A percentile compares a stretch with the other conserved stretches of the same genome.
Conservation (phyloP, 768 basidiomycete species). For the Mycena rebaudengoi region DNA sequence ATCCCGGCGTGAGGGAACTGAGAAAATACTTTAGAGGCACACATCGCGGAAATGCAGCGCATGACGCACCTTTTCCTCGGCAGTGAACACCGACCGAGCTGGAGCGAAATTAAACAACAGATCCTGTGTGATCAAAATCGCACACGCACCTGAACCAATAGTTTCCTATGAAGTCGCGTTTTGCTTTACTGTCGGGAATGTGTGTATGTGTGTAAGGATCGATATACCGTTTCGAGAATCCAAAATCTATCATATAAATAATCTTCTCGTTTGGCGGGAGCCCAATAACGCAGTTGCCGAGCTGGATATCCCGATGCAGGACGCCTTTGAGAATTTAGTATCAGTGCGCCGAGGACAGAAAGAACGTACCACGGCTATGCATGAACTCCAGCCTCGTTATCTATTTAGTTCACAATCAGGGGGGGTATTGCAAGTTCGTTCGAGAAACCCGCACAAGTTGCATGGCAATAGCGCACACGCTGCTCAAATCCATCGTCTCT, state of each 20-base stretch:
- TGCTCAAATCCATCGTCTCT: constrained; percentile 71
- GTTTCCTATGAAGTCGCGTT: constrained; percentile 83
- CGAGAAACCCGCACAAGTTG: constrained; percentile 64
- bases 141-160: constrained; percentile 76
- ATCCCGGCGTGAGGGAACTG: constrained; percentile 82
- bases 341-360: not conserved
- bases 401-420: constrained; percentile 42
- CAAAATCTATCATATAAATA: constrained; percentile 88
- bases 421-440: not conserved
- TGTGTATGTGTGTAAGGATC: constrained; percentile 72
- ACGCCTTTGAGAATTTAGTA: constrained; percentile 38
- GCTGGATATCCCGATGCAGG: constrained; percentile 81
- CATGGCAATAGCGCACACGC: constrained; percentile 77
- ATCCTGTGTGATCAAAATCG: not conserved
- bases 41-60: constrained; percentile 20
- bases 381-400: constrained; percentile 78
- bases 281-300: constrained; percentile 80
- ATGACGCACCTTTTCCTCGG: constrained; percentile 66
- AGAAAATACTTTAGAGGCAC: constrained; percentile 11
- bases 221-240: constrained; percentile 82
- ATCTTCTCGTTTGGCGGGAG: constrained; percentile 62
- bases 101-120: constrained; percentile 12
- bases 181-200: constrained; percentile 71
- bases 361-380: constrained; percentile 64
- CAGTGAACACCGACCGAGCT: constrained; percentile 82